Evolutionary conservation across 257 asterid species (phyloP).

Genomic region (Petrea volubilis): DNA sequence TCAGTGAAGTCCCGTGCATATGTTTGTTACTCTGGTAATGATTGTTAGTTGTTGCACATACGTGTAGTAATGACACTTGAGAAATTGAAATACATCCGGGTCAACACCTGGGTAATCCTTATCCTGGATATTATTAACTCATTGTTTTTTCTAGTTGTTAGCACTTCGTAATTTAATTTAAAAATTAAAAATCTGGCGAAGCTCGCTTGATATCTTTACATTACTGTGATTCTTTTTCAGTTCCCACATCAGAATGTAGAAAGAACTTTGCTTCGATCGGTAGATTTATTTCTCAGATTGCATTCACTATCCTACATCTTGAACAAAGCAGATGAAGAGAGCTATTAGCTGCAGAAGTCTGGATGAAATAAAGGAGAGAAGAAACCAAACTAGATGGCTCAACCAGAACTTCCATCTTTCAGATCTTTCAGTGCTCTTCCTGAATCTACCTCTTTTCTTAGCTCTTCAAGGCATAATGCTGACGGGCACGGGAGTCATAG

Average conservation of each 20-base stretch:
- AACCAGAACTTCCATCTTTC: conserved; percentile 40
- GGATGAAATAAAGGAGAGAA: conserved; percentile 26
- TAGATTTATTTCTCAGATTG: conserved; percentile 4
- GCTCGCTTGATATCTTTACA: background rate
- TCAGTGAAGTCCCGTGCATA: background rate
- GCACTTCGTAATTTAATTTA: background rate
- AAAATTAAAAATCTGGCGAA: background rate
- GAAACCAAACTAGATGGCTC: conserved; percentile 52
- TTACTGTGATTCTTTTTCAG: conserved; percentile 16
- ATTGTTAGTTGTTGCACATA: background rate
- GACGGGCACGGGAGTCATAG: conserved; percentile 38
- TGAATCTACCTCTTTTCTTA: conserved; percentile 35
- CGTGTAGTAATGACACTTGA: conserved; percentile 4
- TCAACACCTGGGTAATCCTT: conserved; percentile 5
- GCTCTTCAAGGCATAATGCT: conserved; percentile 33
- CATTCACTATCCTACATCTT: conserved; percentile 13
- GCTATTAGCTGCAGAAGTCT: conserved; percentile 11
- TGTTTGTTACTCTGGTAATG: background rate
- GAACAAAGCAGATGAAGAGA: conserved; percentile 42
- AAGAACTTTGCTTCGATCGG: conserved; percentile 10
- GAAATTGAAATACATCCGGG: conserved; percentile 12
- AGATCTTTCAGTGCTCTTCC: conserved; percentile 33
- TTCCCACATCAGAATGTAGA: conserved; percentile 20
- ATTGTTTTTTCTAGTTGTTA: background rate
- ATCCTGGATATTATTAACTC: background rate